These are phyloP conservation scores for Alternaria arbusti DNA, from an alignment of 2,329 filamentous ascomycete genomes.

Conservation along the genomic window DNA sequence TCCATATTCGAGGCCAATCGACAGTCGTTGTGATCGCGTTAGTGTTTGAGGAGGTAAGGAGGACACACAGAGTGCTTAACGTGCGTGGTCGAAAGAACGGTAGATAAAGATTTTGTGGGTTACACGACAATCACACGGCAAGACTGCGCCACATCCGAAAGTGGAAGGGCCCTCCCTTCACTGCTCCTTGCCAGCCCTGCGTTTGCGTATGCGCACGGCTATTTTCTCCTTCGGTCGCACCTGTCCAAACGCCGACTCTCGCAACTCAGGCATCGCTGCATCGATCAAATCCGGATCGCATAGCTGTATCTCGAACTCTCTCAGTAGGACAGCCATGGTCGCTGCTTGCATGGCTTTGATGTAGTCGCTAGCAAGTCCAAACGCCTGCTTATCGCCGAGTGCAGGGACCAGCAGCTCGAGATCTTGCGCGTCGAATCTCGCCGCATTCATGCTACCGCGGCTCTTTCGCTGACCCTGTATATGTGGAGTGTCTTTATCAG, in stretches of 20 bases:
- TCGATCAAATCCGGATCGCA: constrained; percentile 30
- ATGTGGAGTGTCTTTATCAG: constrained; percentile 2
- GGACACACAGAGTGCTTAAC: neutral
- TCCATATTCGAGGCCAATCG: neutral
- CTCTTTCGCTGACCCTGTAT: neutral
- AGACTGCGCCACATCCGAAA: neutral
- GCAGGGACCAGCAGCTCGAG: constrained; percentile 18
- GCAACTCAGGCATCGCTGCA: constrained; percentile 19
- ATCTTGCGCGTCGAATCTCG: constrained; percentile 23
- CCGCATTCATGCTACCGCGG: neutral
- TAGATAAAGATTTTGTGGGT: neutral
- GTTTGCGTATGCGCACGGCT: constrained; percentile 35
- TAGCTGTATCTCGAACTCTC: constrained; percentile 35
- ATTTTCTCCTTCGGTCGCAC: constrained; percentile 28
- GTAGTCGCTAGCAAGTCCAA: constrained; percentile 21
- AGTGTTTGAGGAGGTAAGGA: neutral
- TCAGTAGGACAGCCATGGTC: constrained; percentile 30
- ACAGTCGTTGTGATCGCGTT: neutral
- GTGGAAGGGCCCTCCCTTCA: neutral
- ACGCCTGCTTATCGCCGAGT: constrained; percentile 6
- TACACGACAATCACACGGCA: neutral
- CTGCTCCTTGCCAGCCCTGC: neutral
- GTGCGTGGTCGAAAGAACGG: neutral
- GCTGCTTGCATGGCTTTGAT: constrained; percentile 26
- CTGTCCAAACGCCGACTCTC: constrained; percentile 26